Evolutionary conservation across 805 yeast genomes (phyloP).

Genomic region (Nakazawaea laoshanensis): DNA sequence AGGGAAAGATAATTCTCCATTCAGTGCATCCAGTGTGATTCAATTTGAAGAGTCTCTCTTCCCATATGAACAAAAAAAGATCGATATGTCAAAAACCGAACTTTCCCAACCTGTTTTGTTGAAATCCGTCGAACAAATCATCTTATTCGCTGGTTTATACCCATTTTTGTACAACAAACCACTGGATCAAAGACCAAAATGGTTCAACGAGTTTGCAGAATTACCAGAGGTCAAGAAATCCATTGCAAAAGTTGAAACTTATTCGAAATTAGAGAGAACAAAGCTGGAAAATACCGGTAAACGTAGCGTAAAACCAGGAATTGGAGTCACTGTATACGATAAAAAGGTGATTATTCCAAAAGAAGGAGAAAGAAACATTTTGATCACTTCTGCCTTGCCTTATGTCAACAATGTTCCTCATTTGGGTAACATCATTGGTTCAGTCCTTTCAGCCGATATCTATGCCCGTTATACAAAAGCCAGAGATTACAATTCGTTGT

Average conservation of each 20-base stretch:
- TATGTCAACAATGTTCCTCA: conserved; percentile 98
- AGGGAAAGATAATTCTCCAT: conserved; percentile 14
- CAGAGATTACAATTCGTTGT: conserved; percentile 81
- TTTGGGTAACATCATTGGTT: conserved; percentile 93
- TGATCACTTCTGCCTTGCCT: conserved; percentile 94
- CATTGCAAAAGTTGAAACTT: conserved; percentile 34
- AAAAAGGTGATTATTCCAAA: conserved; percentile 49
- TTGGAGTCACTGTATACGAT: conserved; percentile 13
- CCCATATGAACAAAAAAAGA: conserved; percentile 27
- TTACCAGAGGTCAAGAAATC: conserved; percentile 34
- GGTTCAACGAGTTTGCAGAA: conserved; percentile 34
- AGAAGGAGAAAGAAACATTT: conserved; percentile 64
- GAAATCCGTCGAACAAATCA: conserved; percentile 42
- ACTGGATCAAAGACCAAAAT: conserved; percentile 15
- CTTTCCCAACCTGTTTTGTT: conserved; percentile 19
- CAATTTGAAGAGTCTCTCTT: conserved; percentile 38
- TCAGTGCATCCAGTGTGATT: conserved; percentile 24
- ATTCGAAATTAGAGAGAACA: conserved; percentile 33
- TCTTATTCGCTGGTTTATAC: conserved; percentile 51
- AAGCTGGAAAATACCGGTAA: conserved; percentile 34
- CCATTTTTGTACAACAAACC: conserved; percentile 24
- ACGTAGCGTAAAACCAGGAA: conserved; percentile 15
- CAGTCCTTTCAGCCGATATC: conserved; percentile 91
- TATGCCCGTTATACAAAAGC: conserved; percentile 84
- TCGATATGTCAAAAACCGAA: background rate